Base-by-base conservation (phyloP, 2,329 filamentous ascomycete species). In the Emergomyces orientalis region DNA sequence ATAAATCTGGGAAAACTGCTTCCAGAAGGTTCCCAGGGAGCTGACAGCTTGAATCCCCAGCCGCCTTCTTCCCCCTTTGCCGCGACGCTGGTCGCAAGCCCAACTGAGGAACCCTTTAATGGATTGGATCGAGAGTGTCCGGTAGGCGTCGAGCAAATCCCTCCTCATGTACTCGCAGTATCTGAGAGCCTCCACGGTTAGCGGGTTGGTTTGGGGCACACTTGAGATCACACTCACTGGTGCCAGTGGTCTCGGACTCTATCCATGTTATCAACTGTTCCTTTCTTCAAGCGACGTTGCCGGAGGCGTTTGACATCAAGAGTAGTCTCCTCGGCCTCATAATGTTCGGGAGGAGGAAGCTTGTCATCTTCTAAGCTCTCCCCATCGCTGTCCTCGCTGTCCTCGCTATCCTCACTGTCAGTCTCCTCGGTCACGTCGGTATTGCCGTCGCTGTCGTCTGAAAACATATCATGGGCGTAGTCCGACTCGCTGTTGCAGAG, bases 21-120 rank as follows among this genome's bases (percentile, higher is more conserved):
- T 66, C 56, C 57, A 66, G 39, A 63, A 64, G 6, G 57, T 61
- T 13, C 39, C 34, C 19, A 65, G 51, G 41, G 60, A 58, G 43
- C 64, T 65, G 14, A 45, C n/a, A 19, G 39, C 58, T 52, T 61
- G 52, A n/a, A 63, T 69, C n/a, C 63, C 47, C 43, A 43, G 60
- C 4, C 66, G 54, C 6, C 60, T 54, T 30, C 66, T 63, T 57
- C 66, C 39, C 63, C 67, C 61, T 57, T 71, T 70, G 9, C 67
- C 66, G 6, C 57, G 60, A 59, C 62, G 60, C 27, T 69, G 62
- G 61, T 68, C 66, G 2, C 69, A 62, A n/a, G 59, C 63, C 67
- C 32, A 68, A 25, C 67, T 60, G 1, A 70, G 64, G 54, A 70
- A 70, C 49, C 65, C 64, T 64, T 64, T 62, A 11, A 60, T 13